Conservation (phyloP, 495 filamentous ascomycete species). For the Lepraria neglecta region DNA sequence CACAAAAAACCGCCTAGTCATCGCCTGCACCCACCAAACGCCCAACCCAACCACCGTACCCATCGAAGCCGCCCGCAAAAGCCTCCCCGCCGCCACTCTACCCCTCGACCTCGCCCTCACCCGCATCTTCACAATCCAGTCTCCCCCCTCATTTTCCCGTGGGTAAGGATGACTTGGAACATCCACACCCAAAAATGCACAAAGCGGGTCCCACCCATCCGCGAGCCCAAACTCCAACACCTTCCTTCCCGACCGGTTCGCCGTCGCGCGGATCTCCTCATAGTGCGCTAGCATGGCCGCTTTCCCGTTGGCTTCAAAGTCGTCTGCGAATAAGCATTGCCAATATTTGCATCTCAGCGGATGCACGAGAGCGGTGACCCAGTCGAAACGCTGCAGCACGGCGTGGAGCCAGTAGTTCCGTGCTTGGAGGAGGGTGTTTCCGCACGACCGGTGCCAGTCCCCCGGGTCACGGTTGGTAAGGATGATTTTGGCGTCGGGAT, state of each 20-base stretch:
- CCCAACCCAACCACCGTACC: neutral
- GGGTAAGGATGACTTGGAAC: conserved; percentile 30
- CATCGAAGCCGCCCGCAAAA: neutral
- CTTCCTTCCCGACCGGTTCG: neutral
- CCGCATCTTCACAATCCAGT: conserved; percentile 15
- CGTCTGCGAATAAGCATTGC: conserved; percentile 21
- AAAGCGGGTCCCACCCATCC: conserved; percentile 33
- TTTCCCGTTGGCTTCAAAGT: conserved; percentile 16
- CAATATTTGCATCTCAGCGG: conserved; percentile 16
- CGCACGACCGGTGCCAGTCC: conserved; percentile 21
- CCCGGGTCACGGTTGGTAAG: conserved; percentile 24
- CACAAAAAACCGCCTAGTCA: conserved; percentile 28
- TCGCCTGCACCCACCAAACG: neutral
- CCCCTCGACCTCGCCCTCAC: conserved; percentile 3
- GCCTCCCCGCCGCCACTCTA: conserved; percentile 7
- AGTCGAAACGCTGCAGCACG: conserved; percentile 22
- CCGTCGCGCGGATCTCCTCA: neutral
- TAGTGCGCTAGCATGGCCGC: conserved; percentile 17
- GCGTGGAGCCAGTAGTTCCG: conserved; percentile 17
- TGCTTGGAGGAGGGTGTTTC: conserved; percentile 18
- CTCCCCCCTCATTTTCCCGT: conserved; percentile 24
- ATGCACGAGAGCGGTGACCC: conserved; percentile 19
- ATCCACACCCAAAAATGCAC: conserved; percentile 30
- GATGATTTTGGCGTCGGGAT: conserved; percentile 26
- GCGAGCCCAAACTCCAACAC: conserved; percentile 28